These are phyloP conservation scores for Pyrus betulifolia DNA, from an alignment of 306 rosid species.

Conservation along the genomic window DNA sequence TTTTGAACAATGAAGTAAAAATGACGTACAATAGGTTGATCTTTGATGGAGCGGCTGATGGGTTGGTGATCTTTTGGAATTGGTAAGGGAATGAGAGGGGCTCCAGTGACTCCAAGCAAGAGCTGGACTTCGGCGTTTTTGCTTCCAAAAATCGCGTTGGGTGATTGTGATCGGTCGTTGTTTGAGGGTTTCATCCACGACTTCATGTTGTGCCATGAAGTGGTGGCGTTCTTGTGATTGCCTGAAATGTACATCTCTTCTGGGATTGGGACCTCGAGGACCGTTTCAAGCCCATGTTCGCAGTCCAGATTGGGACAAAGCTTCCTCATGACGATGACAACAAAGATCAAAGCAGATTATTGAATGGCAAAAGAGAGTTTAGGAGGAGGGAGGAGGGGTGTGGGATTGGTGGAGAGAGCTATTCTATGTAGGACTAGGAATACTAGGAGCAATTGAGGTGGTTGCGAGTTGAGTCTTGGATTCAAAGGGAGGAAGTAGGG, in stretches of 20 bases:
- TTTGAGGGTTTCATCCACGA: slow-evolving; percentile 63
- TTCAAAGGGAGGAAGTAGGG: slow-evolving; percentile 20
- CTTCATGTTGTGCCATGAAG: slow-evolving; percentile 78
- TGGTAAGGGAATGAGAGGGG: slow-evolving; percentile 77
- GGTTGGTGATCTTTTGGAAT: slow-evolving; percentile 39
- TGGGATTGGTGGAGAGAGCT: not conserved
- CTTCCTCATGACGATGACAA: slow-evolving; percentile 59
- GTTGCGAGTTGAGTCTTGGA: slow-evolving; percentile 7
- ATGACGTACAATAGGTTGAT: slow-evolving; percentile 66
- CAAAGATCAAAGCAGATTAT: not conserved
- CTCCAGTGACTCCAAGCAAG: slow-evolving; percentile 80
- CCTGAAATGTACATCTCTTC: slow-evolving; percentile 54
- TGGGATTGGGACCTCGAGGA: slow-evolving; percentile 93
- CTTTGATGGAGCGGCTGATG: slow-evolving; percentile 57
- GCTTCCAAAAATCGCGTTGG: slow-evolving; percentile 46
- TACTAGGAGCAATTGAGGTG: not conserved
- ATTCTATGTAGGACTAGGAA: not conserved
- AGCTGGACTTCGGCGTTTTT: slow-evolving; percentile 71
- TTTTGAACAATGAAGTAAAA: not conserved
- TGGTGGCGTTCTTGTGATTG: slow-evolving; percentile 28
- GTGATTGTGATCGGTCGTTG: slow-evolving; percentile 26
- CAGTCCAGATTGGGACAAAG: slow-evolving; percentile 81
- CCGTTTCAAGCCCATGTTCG: slow-evolving; percentile 87
- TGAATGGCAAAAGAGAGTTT: not conserved
- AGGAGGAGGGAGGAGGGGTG: not conserved